These are phyloP conservation scores for Boletus sensibilis DNA, from an alignment of 768 basidiomycete species.

Conservation along the genomic window DNA sequence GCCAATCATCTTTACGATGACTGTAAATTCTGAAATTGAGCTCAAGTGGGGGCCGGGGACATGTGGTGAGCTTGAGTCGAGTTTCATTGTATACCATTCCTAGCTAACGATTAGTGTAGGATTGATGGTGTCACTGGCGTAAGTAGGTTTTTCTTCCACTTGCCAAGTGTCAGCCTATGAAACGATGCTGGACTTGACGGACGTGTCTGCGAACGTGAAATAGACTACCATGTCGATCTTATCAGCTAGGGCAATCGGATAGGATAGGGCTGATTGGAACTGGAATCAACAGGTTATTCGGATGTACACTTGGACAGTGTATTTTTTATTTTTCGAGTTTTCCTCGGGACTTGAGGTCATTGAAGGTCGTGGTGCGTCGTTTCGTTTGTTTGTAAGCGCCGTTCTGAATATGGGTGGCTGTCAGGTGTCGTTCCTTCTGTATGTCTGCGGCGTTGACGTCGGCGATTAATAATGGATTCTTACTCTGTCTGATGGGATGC, in stretches of 20 bases:
- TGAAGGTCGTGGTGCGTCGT: slow-evolving; percentile 8
- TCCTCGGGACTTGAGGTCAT: slow-evolving; percentile 2
- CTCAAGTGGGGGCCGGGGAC: not conserved
- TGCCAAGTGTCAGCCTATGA: not conserved
- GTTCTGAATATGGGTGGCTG: not conserved
- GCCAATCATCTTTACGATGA: not conserved
- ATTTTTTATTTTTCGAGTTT: slow-evolving; percentile 10
- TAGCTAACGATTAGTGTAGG: not conserved
- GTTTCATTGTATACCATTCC: not conserved
- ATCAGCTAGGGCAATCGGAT: not conserved
- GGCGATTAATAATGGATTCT: not conserved
- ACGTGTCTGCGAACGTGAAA: not conserved
- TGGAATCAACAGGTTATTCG: slow-evolving; percentile 1
- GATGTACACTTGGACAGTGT: slow-evolving; percentile 12
- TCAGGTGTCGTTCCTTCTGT: slow-evolving; percentile 5
- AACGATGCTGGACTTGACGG: not conserved
- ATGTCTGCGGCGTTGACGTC: not conserved
- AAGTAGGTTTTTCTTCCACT: not conserved
- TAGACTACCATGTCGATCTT: not conserved
- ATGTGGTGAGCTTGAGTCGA: slow-evolving; percentile 1
- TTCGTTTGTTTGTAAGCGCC: not conserved
- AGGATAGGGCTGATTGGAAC: not conserved
- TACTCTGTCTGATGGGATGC: not conserved
- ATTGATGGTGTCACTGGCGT: slow-evolving; percentile 1
- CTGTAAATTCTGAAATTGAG: not conserved